Percentiles rank a stretch among this genome's conserved stretches.
phyloP scores from a whole-genome alignment of 352 stramenopile genomes.

The Globisporangium spiculum region DNA sequence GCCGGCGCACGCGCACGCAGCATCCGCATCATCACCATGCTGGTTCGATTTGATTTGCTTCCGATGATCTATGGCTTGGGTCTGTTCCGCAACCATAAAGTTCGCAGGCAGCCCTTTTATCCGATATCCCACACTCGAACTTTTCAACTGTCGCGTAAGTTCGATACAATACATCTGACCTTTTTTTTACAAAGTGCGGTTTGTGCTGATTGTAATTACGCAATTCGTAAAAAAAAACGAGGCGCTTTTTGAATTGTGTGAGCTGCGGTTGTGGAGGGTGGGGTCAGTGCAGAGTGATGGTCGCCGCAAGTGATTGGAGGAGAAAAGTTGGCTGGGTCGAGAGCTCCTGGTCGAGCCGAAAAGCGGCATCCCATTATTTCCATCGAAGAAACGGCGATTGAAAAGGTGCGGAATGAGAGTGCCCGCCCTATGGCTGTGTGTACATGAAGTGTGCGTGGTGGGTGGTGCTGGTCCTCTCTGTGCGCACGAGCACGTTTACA shows the following conservation, averaged over 20 bases:
- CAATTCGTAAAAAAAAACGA: not conserved
- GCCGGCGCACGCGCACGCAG: conserved; percentile 4
- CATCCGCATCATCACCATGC: conserved; percentile 1
- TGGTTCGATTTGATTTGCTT: not conserved
- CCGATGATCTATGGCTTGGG: not conserved
- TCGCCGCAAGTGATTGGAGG: conserved; percentile 72
- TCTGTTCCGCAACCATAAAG: not conserved
- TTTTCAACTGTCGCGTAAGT: conserved; percentile 1
- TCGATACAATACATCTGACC: not conserved
- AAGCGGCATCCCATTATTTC: conserved; percentile 79
- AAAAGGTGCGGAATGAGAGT: conserved; percentile 31
- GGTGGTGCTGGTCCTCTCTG: not conserved
- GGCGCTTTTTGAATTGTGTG: not conserved
- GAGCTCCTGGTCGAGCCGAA: conserved; percentile 7
- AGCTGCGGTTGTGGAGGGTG: not conserved
- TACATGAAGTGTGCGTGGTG: not conserved
- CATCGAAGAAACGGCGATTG: conserved; percentile 76
- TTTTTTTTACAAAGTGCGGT: conserved; percentile 13
- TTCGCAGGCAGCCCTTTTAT: not conserved
- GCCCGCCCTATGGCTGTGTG: not conserved
- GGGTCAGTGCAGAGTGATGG: conserved; percentile 37
- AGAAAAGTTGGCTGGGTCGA: conserved; percentile 34
- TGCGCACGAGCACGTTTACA: not conserved
- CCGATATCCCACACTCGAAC: not conserved
- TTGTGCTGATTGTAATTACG: not conserved